Evolutionary conservation across 2,329 filamentous ascomycete species (phyloP).

Genomic region (Rugonectria rugulosa): DNA sequence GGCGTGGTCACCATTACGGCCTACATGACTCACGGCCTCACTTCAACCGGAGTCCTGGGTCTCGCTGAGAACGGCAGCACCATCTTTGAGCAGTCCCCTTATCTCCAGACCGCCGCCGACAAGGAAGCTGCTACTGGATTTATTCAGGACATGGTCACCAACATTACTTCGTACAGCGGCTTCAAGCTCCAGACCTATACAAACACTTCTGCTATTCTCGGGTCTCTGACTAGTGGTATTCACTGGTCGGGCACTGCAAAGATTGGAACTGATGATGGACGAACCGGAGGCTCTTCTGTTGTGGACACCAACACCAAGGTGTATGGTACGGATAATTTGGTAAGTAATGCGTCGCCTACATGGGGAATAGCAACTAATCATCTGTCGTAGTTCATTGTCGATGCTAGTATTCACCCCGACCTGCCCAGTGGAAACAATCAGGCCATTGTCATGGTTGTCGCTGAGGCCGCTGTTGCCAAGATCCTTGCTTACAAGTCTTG

Average conservation of each 20-base stretch:
- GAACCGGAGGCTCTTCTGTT: constrained; percentile 60
- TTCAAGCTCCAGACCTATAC: constrained; percentile 21
- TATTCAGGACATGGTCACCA: constrained; percentile 65
- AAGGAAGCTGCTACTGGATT: constrained; percentile 69
- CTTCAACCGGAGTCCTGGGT: constrained; percentile 66
- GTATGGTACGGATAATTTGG: constrained; percentile 70
- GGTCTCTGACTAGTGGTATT: constrained; percentile 46
- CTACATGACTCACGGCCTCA: constrained; percentile 70
- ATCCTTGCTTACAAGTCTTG: constrained; percentile 23
- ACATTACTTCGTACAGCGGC: constrained; percentile 48
- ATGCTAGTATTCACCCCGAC: constrained; percentile 73
- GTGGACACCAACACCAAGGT: constrained; percentile 69
- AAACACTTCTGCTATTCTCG: constrained; percentile 39
- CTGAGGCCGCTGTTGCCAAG: constrained; percentile 63
- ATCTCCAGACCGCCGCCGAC: constrained; percentile 66
- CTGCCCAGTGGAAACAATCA: constrained; percentile 72
- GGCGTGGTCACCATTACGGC: constrained; percentile 60
- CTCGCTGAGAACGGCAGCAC: constrained; percentile 66
- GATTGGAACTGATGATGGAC: constrained; percentile 64
- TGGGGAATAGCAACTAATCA: background rate
- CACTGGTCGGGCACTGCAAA: constrained; percentile 67
- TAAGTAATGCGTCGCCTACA: constrained; percentile 6
- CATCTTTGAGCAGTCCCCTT: constrained; percentile 65
- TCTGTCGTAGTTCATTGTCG: constrained; percentile 60
- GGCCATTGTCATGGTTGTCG: constrained; percentile 67